Base-by-base conservation (phyloP, 2,329 filamentous ascomycete species). In the Aspergillus awamori region DNA sequence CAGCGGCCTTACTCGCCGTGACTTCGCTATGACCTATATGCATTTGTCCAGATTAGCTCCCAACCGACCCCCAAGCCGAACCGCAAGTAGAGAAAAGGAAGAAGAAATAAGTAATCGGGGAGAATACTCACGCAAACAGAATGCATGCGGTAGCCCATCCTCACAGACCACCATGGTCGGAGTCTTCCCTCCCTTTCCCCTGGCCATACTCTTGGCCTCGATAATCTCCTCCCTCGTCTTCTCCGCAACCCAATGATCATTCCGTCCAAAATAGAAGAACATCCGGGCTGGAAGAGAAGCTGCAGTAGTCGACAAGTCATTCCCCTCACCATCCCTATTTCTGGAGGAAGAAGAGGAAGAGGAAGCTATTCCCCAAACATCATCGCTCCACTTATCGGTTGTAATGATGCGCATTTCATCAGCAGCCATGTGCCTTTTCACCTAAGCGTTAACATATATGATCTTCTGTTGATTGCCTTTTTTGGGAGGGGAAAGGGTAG, bases 191-290 rank as follows among this genome's bases (percentile, higher is more conserved):
- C 33, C 38, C 17, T 22, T 8, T 10, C 5, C 39, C 1, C 8
- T 70, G 58, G 63, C 53, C 56, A 38, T 61, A 20, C 79, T 81
- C 45, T 82, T 72, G 10, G 76, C 67, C 41, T 71, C 72, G 51
- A 88, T 82, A 39, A 88, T 75, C 43, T 81, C 80, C 65, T 87
- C 83, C 38, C 85, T 76, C 30, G 85, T 87, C 66, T 78, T 75
- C 63, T 86, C 79, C 1, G 85, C 84, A 26, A 88, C 83, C 86
- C 86, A 88, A 67, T 87, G 84, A 68, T 89, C 86, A 52, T 83
- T 75, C 38, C 81, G 75, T 1, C 83, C 86, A 71, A 87, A 89
- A 65, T 86, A 82, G 68, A 89, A 86, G 55, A 82, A 81, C 45
- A 88, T 63, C 54, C 79, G 80, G 3, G 81, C 75, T 7, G 15